A percentile compares a stretch with the other conserved stretches of the same genome.
phyloP scores from a whole-genome alignment of 2,329 filamentous ascomycete genomes.

The Diplodia intermedia region DNA sequence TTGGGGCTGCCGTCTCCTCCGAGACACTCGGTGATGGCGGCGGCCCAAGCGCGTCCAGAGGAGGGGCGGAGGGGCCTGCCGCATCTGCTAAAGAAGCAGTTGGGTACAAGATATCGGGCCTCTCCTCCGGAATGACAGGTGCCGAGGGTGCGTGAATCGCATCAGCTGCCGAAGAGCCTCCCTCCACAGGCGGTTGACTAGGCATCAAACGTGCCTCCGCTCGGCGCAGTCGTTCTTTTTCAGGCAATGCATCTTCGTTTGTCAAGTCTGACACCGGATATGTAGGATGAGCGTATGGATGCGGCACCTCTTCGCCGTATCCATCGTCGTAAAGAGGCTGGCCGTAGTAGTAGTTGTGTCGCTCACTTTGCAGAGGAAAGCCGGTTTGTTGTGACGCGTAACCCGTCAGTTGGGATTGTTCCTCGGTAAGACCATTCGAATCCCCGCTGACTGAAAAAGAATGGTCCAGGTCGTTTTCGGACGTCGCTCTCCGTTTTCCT shows the following conservation, averaged over 20 bases:
- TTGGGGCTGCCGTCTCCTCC: slow-evolving; percentile 8
- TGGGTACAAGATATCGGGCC: not conserved
- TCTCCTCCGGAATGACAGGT: slow-evolving; percentile 37
- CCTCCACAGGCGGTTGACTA: slow-evolving; percentile 72
- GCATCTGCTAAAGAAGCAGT: not conserved
- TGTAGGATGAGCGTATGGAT: slow-evolving; percentile 30
- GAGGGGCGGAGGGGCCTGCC: slow-evolving; percentile 22
- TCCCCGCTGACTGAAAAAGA: slow-evolving; percentile 8
- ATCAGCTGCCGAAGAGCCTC: slow-evolving; percentile 50
- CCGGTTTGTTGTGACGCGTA: not conserved
- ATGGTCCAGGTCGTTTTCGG: slow-evolving; percentile 32
- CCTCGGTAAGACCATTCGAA: slow-evolving; percentile 14
- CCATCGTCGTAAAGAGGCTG: slow-evolving; percentile 32
- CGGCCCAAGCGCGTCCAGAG: not conserved
- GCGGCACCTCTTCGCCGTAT: slow-evolving; percentile 32
- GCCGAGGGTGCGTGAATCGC: slow-evolving; percentile 45
- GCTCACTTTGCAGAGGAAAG: slow-evolving; percentile 15
- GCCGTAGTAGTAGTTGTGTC: slow-evolving; percentile 41
- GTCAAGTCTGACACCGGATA: slow-evolving; percentile 29
- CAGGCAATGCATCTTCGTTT: slow-evolving; percentile 68
- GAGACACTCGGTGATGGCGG: not conserved
- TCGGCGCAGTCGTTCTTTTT: slow-evolving; percentile 80
- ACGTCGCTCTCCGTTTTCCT: slow-evolving; percentile 52
- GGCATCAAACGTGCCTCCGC: slow-evolving; percentile 83
- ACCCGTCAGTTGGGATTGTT: slow-evolving; percentile 30